phyloP scores from a whole-genome alignment of 2,329 filamentous ascomycete species.

The Trichoderma atrobrunneum region DNA sequence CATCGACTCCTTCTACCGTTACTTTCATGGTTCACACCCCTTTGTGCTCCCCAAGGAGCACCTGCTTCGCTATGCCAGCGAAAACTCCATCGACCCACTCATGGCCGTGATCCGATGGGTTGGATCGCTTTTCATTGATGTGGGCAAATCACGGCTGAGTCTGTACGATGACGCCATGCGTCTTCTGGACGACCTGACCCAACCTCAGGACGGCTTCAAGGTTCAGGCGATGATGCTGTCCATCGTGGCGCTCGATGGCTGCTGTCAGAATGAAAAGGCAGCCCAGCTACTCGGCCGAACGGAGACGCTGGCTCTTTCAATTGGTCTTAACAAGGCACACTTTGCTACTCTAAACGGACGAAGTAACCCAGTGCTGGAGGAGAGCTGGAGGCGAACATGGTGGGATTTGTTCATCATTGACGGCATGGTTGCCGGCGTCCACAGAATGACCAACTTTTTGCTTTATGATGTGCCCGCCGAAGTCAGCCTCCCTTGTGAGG shows the following conservation, averaged over 20 bases:
- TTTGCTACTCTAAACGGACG: constrained; percentile 64
- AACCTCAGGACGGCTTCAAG: constrained; percentile 56
- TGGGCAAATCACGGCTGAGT: constrained; percentile 43
- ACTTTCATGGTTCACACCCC: constrained; percentile 58
- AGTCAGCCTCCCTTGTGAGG: constrained; percentile 77
- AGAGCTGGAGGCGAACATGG: constrained; percentile 86
- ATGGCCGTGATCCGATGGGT: constrained; percentile 55
- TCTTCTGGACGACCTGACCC: constrained; percentile 46
- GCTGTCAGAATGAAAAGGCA: constrained; percentile 67
- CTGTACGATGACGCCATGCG: constrained; percentile 59
- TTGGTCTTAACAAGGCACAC: constrained; percentile 69
- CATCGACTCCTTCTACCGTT: constrained; percentile 56
- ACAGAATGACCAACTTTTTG: constrained; percentile 67
- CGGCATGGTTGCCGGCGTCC: constrained; percentile 79
- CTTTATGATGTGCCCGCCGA: constrained; percentile 65
- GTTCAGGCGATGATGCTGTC: constrained; percentile 78
- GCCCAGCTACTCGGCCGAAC: constrained; percentile 64
- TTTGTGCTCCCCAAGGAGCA: constrained; percentile 54
- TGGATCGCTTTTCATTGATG: constrained; percentile 54
- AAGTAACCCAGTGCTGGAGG: constrained; percentile 67
- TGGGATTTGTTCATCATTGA: constrained; percentile 83
- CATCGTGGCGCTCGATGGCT: constrained; percentile 74
- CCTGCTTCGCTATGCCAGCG: constrained; percentile 48
- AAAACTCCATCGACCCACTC: constrained; percentile 48
- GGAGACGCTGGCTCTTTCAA: constrained; percentile 68